Base-by-base conservation (phyloP, 768 basidiomycete species). In the Lanmaoa pseudosensibilis region DNA sequence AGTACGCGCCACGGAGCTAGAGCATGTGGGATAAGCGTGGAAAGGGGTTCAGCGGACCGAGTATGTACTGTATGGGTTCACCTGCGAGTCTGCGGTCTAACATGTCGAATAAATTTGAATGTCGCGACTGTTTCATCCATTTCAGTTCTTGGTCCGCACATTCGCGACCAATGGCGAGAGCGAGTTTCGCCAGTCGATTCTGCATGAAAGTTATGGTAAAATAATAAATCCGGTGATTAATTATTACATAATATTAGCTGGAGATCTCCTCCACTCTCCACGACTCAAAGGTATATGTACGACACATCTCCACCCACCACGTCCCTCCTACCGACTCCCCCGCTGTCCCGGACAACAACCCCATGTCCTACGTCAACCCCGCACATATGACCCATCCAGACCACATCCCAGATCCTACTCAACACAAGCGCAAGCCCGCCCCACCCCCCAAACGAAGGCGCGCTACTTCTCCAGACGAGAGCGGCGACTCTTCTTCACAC, bases 61-160 rank as follows among this genome's bases (percentile, higher is more conserved):
- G n/a, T n/a, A n/a, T n/a, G n/a, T n/a, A n/a, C n/a, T n/a, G n/a
- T n/a, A n/a, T n/a, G n/a, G n/a, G n/a, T n/a, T n/a, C n/a, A n/a
- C n/a, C n/a, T n/a, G n/a, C n/a, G 30, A 80, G 66, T 61, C 94
- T 76, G 19, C 89, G 80, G 18, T 70, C 66, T 38, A 94, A 78
- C 78, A 88, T 80, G 27, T 73, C 65, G 46, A 10, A 70, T 34
- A 36, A 27, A 6, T 27, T 18, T 23, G 10, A 6, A 18, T 15
- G 59, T 59, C 40, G 58, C 51, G 39, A 55, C 6, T 77, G 66
- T 51, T 61, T 67, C 72, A 84, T 78, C 83, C 83, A 85, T 54
- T 72, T 67, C 3, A 83, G 57, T 68, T 85, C 83, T 10, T 63
- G 64, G n/a, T 44, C 54, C 6, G 79, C 79, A 19, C 57, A 64